phyloP scores from a whole-genome alignment of 257 asterid genomes.

The Ballota nigra region DNA sequence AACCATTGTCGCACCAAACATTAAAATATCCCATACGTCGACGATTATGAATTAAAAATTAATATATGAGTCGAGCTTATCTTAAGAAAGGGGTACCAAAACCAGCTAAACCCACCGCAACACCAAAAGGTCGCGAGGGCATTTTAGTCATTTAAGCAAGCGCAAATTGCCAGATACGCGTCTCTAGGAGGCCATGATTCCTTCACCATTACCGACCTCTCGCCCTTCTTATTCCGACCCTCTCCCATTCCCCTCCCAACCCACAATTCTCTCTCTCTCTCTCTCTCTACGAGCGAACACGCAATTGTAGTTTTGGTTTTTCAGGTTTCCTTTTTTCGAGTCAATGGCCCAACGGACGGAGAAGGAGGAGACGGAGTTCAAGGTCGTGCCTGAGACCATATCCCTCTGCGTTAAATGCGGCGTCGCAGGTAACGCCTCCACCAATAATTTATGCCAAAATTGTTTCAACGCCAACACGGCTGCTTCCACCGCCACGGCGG shows the following conservation, averaged over 20 bases:
- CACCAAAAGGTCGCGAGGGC: slow-evolving; percentile 32
- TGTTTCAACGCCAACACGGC: slow-evolving; percentile 50
- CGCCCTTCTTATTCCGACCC: slow-evolving; percentile 39
- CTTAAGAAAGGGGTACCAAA: slow-evolving; percentile 19
- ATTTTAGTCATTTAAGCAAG: slow-evolving; percentile 30
- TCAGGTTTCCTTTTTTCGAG: not conserved
- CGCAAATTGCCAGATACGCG: slow-evolving; percentile 55
- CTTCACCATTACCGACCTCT: slow-evolving; percentile 49
- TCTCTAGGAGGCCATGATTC: slow-evolving; percentile 54
- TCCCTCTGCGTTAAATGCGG: slow-evolving; percentile 69
- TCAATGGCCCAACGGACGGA: slow-evolving; percentile 83
- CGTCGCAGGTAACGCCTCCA: slow-evolving; percentile 47
- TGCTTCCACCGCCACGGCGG: slow-evolving; percentile 28
- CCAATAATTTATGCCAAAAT: slow-evolving; percentile 56
- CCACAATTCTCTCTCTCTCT: slow-evolving; percentile 14
- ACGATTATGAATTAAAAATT: slow-evolving; percentile 21
- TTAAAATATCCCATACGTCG: not conserved
- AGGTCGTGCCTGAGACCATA: slow-evolving; percentile 70
- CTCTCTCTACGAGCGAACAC: not conserved
- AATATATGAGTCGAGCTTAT: slow-evolving; percentile 38
- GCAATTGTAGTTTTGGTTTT: not conserved
- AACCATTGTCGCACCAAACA: not conserved
- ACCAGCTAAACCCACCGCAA: slow-evolving; percentile 22
- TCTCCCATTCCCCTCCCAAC: slow-evolving; percentile 8
- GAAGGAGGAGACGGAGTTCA: slow-evolving; percentile 79